Base-by-base conservation (phyloP, 2,329 filamentous ascomycete species). In the Rosellinia necatrix region DNA sequence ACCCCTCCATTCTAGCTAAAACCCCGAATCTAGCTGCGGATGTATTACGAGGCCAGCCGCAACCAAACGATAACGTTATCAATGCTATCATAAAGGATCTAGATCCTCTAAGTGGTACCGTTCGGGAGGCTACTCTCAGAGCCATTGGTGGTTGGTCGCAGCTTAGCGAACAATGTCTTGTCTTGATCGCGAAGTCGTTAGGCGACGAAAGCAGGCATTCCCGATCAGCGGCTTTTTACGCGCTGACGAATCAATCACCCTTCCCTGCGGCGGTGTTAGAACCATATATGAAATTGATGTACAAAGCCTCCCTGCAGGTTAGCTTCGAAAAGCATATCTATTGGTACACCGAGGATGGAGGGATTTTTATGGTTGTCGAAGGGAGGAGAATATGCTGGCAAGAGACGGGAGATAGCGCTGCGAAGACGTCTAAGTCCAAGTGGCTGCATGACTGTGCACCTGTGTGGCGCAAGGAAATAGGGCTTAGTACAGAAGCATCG, bases 401-500 rank as follows among this genome's bases (percentile, higher is more conserved):
- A 27, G 15, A 1, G 38, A 27, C 6, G 38, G 10, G 27, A 2
- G 38, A 27, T 27, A 8, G 6, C 7, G n/a, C 19, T 24, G 19
- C 3, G 19, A 24, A 17, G 6, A 6, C 9, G 3, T 22, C n/a
- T 2, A 6, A 34, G 4, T 34, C 30, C 6, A n/a, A n/a, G 30
- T 40, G 37, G 37, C 17, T 40, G 37, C 6, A 10, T 40, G 19
- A 24, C 8, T 24, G 9, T 24, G 38, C 22, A 27, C 38, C 38
- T n/a, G 9, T 1, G 13, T 42, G 22, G 22, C 38, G 22, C 38
- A 6, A 27, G 19, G 4, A 15, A 34, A n/a, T 21, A 6, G 9
- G 29, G 19, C 19, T 21, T 51, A 57, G 15, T n/a, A 3, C 34
- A 49, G 40, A 10, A 60, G 49, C 40, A 15, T 48, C 22, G 53